These are phyloP conservation scores for Vicia sativa DNA, from an alignment of 306 rosid species.

Conservation along the genomic window DNA sequence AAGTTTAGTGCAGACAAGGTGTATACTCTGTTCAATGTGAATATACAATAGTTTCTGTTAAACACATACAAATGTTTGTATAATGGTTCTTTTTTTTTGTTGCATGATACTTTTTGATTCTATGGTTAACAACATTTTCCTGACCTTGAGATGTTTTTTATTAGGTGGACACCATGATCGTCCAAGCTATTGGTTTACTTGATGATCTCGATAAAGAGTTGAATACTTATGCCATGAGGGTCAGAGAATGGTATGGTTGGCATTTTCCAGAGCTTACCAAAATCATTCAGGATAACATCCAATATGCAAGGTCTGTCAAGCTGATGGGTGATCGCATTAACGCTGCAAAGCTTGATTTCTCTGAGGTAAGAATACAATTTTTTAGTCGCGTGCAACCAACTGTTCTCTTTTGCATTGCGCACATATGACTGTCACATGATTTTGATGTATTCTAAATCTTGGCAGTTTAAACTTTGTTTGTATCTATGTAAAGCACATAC, in stretches of 20 bases:
- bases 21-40: slow-evolving; percentile 14
- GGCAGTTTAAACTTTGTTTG: neutral
- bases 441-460: neutral
- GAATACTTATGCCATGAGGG: no score
- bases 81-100: neutral
- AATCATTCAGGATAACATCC: slow-evolving; percentile 85
- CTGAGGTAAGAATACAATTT: slow-evolving; percentile 58
- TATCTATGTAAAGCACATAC: neutral
- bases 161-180: slow-evolving; percentile 95
- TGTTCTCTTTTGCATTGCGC: neutral
- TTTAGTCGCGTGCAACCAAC: neutral
- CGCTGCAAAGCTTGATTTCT: slow-evolving; percentile 88
- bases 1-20: slow-evolving; percentile 98
- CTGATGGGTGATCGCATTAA: slow-evolving; percentile 85
- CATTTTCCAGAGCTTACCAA: slow-evolving; percentile 95
- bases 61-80: neutral
- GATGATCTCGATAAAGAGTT: no score
- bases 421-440: neutral
- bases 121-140: neutral
- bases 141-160: slow-evolving; percentile 9
- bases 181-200: neutral
- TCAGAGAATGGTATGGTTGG: no score
- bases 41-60: neutral
- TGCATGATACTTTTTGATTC: neutral
- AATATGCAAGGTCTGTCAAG: slow-evolving; percentile 83